A percentile compares a stretch with the other conserved stretches of the same genome.
phyloP scores from a whole-genome alignment of 148 eudicot species.

The Vaccinium darrowii region DNA sequence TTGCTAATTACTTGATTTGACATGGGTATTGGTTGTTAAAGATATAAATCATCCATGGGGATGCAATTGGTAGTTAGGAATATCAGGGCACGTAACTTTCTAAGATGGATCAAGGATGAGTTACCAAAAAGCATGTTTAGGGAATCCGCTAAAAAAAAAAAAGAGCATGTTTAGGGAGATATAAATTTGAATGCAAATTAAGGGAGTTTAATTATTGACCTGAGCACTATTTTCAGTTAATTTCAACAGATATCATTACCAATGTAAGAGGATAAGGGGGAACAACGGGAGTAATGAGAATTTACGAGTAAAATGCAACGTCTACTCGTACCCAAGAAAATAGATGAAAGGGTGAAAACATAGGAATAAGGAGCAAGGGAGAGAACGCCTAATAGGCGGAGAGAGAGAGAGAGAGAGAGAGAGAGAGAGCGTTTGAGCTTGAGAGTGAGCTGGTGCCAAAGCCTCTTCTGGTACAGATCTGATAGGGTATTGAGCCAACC shows the following conservation, averaged over 20 bases:
- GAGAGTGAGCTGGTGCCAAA: too few species aligned
- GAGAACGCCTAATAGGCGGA: too few species aligned
- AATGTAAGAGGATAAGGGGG: not conserved
- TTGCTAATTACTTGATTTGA: not conserved
- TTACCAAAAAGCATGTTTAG: not conserved
- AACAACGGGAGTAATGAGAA: not conserved
- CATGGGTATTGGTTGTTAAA: not conserved
- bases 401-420: slow-evolving; percentile 8
- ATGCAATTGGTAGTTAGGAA: not conserved
- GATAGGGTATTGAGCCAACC: too few species aligned
- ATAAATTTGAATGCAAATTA: not conserved
- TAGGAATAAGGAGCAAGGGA: too few species aligned
- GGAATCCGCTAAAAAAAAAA: not conserved
- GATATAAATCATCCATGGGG: not conserved
- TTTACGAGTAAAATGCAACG: not conserved
- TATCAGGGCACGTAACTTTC: not conserved
- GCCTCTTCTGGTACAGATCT: too few species aligned
- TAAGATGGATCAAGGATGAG: not conserved
- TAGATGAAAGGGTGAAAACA: too few species aligned
- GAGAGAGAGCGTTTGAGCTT: not conserved
- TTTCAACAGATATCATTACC: not conserved
- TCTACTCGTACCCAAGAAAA: not conserved
- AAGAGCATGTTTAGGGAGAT: not conserved
- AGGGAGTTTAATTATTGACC: not conserved
- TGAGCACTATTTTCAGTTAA: not conserved